Evolutionary conservation across 805 yeast genomes (phyloP), one percentile per base, ranked within the genome.

Genomic region (Kodamaea restingae): DNA sequence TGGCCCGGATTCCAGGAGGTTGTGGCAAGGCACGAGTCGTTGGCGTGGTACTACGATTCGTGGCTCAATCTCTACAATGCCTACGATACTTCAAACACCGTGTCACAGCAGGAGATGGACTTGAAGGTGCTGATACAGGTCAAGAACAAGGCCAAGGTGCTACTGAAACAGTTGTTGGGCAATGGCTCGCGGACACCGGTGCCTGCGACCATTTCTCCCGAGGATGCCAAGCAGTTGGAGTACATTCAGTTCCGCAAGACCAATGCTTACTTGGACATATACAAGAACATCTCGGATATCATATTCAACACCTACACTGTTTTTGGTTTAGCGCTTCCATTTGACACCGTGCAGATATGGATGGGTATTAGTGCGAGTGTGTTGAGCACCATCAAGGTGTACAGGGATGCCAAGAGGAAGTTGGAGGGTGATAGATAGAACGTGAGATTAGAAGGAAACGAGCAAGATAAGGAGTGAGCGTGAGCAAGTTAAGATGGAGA

Each of bases 31-130:
- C 87, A 84, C 54, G 87, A 80, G 56, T 66, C 80, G 2, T 61
- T 75, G 27, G 78, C 86, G 0, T 83, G 91, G 90, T 80, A 79
- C 61, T 70, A 70, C 39, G 84, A 79, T 51, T 77, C 84, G 14
- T 46, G 82, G 41, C 55, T 80, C 11, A 78, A 78, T 1, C 54
- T 81, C 36, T 75, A 76, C 53, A 71, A 71, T 40, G 74, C 78
- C 15, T 69, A 71, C 52, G 60, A 56, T 12, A 65, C 67, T 39
- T 59, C 77, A 37, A 61, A 61, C 30, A 52, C 51, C n/a, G 60
- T 76, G 17, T 56, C 60, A 10, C 72, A 66, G 31, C 68, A 69
- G 46, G 83, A 79, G 49, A 60, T 71, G 47, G 79, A 76, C 38
- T 46, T 79, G 22, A 70, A 65, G 45, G 73, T 82, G 32, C 82